phyloP scores from a whole-genome alignment of 257 asterid species.

The Gentiana macrophylla region DNA sequence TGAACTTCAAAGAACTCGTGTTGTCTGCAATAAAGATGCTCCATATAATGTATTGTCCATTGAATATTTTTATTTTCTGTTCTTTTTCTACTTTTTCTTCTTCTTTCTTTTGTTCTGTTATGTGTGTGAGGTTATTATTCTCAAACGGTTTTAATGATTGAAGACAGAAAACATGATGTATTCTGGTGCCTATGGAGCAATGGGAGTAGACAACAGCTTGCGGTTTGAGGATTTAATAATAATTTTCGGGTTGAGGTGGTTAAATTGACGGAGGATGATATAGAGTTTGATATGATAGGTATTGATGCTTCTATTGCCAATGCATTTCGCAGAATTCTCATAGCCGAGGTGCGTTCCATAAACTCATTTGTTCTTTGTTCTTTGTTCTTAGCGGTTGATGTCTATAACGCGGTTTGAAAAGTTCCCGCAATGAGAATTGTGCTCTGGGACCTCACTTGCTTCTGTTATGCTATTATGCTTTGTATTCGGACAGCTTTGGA shows the following conservation, averaged over 20 bases:
- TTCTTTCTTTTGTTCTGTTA: background rate
- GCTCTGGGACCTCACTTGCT: no score
- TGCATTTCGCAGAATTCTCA: slow-evolving; percentile 87
- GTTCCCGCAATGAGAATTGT: background rate
- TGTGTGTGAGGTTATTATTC: background rate
- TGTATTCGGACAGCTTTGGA: no score
- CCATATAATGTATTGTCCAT: slow-evolving; percentile 48
- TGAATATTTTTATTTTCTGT: no score
- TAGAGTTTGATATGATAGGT: slow-evolving; percentile 89
- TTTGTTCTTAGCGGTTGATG: background rate
- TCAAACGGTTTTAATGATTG: slow-evolving; percentile 3
- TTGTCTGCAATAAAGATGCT: slow-evolving; percentile 54
- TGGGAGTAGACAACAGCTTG: slow-evolving; percentile 88
- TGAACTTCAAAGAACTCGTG: slow-evolving; percentile 62
- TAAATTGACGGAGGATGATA: slow-evolving; percentile 45
- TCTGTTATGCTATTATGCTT: no score
- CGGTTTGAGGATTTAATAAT: slow-evolving; percentile 44
- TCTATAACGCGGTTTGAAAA: background rate
- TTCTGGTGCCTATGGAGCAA: slow-evolving; percentile 72
- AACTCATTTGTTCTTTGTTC: background rate
- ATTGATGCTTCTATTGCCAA: slow-evolving; percentile 83
- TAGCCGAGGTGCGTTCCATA: slow-evolving; percentile 55
- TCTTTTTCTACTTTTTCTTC: background rate
- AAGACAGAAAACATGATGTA: slow-evolving; percentile 65
- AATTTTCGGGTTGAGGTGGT: slow-evolving; percentile 59